Conservation (phyloP, 495 filamentous ascomycete genomes). For the Astrocystis sublimbata region DNA sequence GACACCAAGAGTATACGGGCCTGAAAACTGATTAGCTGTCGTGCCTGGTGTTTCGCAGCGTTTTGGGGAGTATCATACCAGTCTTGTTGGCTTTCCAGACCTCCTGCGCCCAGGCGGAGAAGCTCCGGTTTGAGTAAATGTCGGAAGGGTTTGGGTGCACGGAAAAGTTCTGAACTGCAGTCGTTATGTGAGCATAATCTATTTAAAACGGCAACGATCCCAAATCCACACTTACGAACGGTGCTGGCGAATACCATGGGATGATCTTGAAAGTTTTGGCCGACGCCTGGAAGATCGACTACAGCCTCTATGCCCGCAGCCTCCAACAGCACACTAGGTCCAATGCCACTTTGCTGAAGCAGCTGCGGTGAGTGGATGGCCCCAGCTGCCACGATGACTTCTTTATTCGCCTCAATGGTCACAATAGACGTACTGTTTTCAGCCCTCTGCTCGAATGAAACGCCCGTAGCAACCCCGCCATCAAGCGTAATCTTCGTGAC, state of each 20-base stretch:
- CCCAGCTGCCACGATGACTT: slow-evolving; percentile 62
- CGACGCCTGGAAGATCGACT: slow-evolving; percentile 58
- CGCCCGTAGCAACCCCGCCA: slow-evolving; percentile 39
- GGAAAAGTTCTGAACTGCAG: slow-evolving; percentile 36
- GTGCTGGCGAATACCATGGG: slow-evolving; percentile 38
- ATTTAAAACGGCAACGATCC: not conserved
- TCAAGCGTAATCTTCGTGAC: slow-evolving; percentile 39
- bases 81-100: slow-evolving; percentile 42
- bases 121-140: slow-evolving; percentile 41
- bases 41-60: not conserved
- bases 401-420: slow-evolving; percentile 47
- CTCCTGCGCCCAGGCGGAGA: slow-evolving; percentile 37
- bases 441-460: slow-evolving; percentile 28
- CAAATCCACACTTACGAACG: slow-evolving; percentile 28
- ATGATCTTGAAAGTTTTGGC: slow-evolving; percentile 63
- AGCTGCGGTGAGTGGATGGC: slow-evolving; percentile 60
- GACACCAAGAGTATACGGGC: slow-evolving; percentile 46
- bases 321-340: slow-evolving; percentile 47
- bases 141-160: slow-evolving; percentile 34
- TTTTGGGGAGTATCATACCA: slow-evolving; percentile 15
- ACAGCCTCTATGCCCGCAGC: slow-evolving; percentile 47
- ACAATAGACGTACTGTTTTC: slow-evolving; percentile 23
- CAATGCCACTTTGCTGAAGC: slow-evolving; percentile 58
- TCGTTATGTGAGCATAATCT: slow-evolving; percentile 1
- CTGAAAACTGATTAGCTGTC: slow-evolving; percentile 11